phyloP scores from a whole-genome alignment of 441 rosid species.

The Populus tomentosa region DNA sequence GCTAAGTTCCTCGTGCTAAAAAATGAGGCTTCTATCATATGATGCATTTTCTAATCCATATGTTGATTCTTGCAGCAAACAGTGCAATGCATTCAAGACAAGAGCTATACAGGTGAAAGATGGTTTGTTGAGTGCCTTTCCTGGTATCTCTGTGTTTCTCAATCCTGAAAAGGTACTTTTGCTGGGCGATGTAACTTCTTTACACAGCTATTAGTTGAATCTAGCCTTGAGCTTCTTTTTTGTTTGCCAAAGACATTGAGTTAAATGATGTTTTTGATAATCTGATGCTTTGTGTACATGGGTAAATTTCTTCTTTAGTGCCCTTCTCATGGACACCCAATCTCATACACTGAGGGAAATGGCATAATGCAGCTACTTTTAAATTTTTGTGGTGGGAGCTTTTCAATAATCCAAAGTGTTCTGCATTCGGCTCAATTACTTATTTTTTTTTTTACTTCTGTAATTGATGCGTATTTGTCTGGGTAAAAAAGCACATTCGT shows the following conservation, averaged over 20 bases:
- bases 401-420: background rate
- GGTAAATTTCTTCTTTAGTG: background rate
- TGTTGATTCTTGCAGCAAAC: slow-evolving; percentile 43
- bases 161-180: slow-evolving; percentile 69
- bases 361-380: background rate
- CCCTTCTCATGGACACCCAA: background rate
- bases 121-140: slow-evolving; percentile 53
- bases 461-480: background rate
- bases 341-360: background rate
- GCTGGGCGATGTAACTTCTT: background rate
- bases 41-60: slow-evolving; percentile 4
- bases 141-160: slow-evolving; percentile 54
- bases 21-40: background rate
- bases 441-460: background rate
- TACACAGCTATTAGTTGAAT: background rate
- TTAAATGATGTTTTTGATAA: background rate
- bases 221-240: background rate
- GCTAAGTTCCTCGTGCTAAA: background rate
- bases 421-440: background rate
- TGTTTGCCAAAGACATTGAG: background rate
- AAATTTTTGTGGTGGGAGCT: background rate
- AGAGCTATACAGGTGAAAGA: slow-evolving; percentile 62
- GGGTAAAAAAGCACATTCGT: background rate
- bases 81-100: slow-evolving; percentile 74
- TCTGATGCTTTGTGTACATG: background rate